Percentiles rank a stretch among this genome's conserved stretches.
These are phyloP conservation scores for Eucalyptus curtisii DNA, from an alignment of 345 rosid species.

Conservation along the genomic window DNA sequence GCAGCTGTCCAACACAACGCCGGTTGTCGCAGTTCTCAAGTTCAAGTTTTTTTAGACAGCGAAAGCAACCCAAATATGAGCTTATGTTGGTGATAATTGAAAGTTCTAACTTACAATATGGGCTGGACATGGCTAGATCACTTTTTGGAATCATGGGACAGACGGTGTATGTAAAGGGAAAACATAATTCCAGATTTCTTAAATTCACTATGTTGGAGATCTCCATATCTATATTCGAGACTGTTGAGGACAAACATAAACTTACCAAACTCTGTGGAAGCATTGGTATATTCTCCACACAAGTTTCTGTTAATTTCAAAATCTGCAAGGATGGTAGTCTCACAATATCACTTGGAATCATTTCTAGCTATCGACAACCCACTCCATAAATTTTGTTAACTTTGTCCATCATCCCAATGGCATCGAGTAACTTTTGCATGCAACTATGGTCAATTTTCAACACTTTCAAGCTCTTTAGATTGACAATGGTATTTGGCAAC, in stretches of 20 bases:
- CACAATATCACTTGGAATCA: too few species aligned
- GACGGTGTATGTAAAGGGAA: rapidly evolving
- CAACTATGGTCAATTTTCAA: rapidly evolving
- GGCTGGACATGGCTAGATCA: rapidly evolving
- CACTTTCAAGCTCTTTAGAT: too few species aligned
- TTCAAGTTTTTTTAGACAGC: rapidly evolving
- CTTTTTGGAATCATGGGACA: rapidly evolving
- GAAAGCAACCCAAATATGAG: background rate
- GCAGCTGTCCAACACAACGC: background rate
- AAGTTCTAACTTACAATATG: background rate
- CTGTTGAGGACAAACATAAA: rapidly evolving
- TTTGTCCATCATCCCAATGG: too few species aligned
- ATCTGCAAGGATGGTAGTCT: rapidly evolving
- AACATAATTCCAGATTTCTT: too few species aligned
- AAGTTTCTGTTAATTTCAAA: too few species aligned
- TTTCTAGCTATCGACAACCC: rapidly evolving
- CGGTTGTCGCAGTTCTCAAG: rapidly evolving
- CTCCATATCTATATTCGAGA: rapidly evolving
- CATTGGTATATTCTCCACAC: too few species aligned
- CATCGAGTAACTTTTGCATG: too few species aligned
- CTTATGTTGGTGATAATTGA: background rate
- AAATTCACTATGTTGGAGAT: too few species aligned
- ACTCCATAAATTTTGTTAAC: too few species aligned
- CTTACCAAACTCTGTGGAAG: too few species aligned
- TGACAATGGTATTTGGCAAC: too few species aligned